Conservation (phyloP, 208 protist genomes). For the Leishmania gerbilli region DNA sequence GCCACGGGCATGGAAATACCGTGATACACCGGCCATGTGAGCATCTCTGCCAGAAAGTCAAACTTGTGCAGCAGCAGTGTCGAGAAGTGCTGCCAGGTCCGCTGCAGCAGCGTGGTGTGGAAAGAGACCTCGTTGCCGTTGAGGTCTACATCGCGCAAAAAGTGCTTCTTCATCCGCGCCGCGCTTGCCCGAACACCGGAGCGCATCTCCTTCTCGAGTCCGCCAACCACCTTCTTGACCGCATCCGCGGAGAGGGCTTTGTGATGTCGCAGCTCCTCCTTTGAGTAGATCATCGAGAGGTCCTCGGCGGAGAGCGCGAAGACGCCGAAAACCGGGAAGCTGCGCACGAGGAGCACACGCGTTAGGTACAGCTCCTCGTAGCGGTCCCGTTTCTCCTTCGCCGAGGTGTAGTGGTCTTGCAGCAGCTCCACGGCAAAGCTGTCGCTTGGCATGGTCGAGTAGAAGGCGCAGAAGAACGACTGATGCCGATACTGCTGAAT, state of each 20-base stretch:
- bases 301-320: conserved; percentile 84
- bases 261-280: conserved; percentile 88
- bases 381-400: conserved; percentile 67
- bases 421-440: conserved; percentile 66
- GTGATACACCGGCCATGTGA: conserved; percentile 61
- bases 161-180: conserved; percentile 82
- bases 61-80: conserved; percentile 75
- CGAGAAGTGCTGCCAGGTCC: conserved; percentile 82
- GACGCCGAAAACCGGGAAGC: conserved; percentile 78
- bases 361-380: conserved; percentile 90
- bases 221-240: conserved; percentile 56
- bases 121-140: conserved; percentile 69
- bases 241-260: conserved; percentile 66
- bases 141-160: conserved; percentile 69
- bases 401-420: conserved; percentile 66
- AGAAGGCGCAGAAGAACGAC: conserved; percentile 90
- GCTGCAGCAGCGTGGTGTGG: conserved; percentile 78
- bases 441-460: conserved; percentile 50
- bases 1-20: conserved; percentile 43
- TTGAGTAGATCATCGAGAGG: conserved; percentile 70
- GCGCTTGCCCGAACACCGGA: conserved; percentile 64
- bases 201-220: conserved; percentile 71
- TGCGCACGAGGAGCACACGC: conserved; percentile 67
- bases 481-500: conserved; percentile 90
- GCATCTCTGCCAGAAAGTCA: conserved; percentile 58